Base-by-base conservation (phyloP, 108 stramenopile species). In the Skeletonema marinoi region DNA sequence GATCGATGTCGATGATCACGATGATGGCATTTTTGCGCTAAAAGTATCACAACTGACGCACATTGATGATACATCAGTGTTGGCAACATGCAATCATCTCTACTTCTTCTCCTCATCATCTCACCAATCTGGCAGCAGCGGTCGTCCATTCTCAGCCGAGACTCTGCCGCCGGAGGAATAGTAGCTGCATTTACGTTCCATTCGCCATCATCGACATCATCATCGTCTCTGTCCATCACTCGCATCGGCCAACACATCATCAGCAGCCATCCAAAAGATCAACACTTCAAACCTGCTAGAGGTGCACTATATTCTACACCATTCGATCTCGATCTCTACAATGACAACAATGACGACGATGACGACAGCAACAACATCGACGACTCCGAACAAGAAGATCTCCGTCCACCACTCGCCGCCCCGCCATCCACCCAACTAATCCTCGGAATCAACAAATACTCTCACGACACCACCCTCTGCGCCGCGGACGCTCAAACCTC, bases 361-460 rank as follows among this genome's bases (percentile, higher is more conserved):
- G 85, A 85, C 33, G 25, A 54, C 10, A 70, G 75, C 2, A 25
- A 25, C 25, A 25, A 25, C 25, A 25, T 25, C 25, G 25, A 25
- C 25, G 25, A 25, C 25, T 25, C 25, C 0, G 25, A 25, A 25
- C 48, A 44, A 39, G 77, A 70, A 33, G 21, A 59, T 31, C 33
- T 79, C 61, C 6, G 46, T n/a, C 67, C 82, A 29, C 83, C 79
- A 60, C 65, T 92, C 14, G 87, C 85, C 2, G 85, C 72, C 25
- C 75, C 86, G 16, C 75, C 82, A 17, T 80, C 83, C 32, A 92
- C 89, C 4, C 78, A 90, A 68, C 85, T 97, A 3, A 80, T 98
- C 6, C 36, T 98, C 13, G 98, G 98, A 0, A 74, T 98, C 64
- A 97, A 97, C 86, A 97, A 97, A 75, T 98, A 97, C 74, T 88